Percentiles rank a stretch among this genome's conserved stretches.
Conservation (phyloP, 352 stramenopile species). For the Bremia lactucae region DNA sequence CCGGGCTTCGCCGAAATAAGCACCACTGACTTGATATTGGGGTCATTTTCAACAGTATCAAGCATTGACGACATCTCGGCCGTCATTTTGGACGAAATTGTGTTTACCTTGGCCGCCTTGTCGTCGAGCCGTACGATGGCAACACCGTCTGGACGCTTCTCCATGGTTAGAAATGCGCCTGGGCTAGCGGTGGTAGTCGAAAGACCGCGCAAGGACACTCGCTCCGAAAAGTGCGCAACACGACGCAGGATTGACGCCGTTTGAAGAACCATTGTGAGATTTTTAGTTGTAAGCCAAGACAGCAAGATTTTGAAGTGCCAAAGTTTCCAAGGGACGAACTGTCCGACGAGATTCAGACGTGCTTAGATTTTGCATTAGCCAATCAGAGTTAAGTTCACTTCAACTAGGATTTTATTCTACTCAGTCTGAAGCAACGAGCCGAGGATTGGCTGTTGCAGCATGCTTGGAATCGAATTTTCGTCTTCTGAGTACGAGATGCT, state of each 20-base stretch:
- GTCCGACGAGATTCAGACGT: conserved; percentile 15
- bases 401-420: conserved; percentile 12
- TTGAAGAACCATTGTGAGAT: conserved; percentile 19
- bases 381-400: conserved; percentile 18
- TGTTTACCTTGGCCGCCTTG: conserved; percentile 88
- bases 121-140: conserved; percentile 89
- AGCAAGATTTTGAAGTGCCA: conserved; percentile 16
- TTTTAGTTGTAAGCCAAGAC: not conserved
- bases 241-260: conserved; percentile 19
- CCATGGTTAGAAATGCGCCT: conserved; percentile 81
- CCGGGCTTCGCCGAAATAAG: conserved; percentile 95
- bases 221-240: conserved; percentile 4
- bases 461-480: conserved; percentile 60
- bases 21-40: conserved; percentile 92
- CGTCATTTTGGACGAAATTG: conserved; percentile 86
- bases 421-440: conserved; percentile 22
- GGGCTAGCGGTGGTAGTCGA: conserved; percentile 18
- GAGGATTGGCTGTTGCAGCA: conserved; percentile 56
- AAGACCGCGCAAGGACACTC: conserved; percentile 11
- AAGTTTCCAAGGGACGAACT: conserved; percentile 5
- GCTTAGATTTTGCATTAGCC: conserved; percentile 5
- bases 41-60: conserved; percentile 82
- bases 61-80: conserved; percentile 83
- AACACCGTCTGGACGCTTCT: conserved; percentile 80
- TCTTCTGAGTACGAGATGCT: conserved; percentile 3